Percentiles rank a stretch among this genome's conserved stretches.
Conservation (phyloP, 1,284 basidiomycete genomes). For the Prillingera fragicola region DNA sequence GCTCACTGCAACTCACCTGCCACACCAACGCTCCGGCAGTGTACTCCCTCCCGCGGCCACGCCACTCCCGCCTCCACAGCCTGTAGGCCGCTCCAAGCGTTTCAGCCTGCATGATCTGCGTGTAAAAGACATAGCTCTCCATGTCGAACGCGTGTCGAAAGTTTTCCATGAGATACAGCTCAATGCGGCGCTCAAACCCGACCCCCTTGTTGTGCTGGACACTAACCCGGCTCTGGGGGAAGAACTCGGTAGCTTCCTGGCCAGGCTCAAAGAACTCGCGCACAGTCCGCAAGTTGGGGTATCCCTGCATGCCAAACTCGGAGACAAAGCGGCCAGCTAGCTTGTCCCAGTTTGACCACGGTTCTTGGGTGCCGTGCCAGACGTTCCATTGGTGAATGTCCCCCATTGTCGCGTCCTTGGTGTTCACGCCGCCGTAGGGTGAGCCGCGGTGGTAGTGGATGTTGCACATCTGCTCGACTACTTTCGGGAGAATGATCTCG, state of each 20-base stretch:
- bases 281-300: background rate
- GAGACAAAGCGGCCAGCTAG: constrained; percentile 68
- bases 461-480: constrained; percentile 58
- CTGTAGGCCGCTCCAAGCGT: constrained; percentile 64
- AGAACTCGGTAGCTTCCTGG: constrained; percentile 55
- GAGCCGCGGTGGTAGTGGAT: constrained; percentile 71
- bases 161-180: constrained; percentile 81
- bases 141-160: constrained; percentile 76
- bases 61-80: constrained; percentile 66
- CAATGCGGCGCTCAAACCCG: constrained; percentile 75
- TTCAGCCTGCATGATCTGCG: constrained; percentile 76
- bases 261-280: background rate
- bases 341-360: constrained; percentile 78
- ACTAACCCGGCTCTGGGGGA: constrained; percentile 73
- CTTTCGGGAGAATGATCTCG: constrained; percentile 65
- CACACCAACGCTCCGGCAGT: constrained; percentile 71
- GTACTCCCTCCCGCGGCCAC: constrained; percentile 58
- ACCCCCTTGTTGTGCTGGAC: constrained; percentile 79
- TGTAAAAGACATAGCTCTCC: constrained; percentile 72
- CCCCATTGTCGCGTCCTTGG: constrained; percentile 65
- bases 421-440: constrained; percentile 70
- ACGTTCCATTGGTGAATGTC: constrained; percentile 83
- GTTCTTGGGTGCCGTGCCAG: constrained; percentile 70
- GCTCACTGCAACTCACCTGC: too few relatives aligned
- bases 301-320: constrained; percentile 2